Conservation (phyloP, 257 asterid genomes). For the Jasminum sambac region DNA sequence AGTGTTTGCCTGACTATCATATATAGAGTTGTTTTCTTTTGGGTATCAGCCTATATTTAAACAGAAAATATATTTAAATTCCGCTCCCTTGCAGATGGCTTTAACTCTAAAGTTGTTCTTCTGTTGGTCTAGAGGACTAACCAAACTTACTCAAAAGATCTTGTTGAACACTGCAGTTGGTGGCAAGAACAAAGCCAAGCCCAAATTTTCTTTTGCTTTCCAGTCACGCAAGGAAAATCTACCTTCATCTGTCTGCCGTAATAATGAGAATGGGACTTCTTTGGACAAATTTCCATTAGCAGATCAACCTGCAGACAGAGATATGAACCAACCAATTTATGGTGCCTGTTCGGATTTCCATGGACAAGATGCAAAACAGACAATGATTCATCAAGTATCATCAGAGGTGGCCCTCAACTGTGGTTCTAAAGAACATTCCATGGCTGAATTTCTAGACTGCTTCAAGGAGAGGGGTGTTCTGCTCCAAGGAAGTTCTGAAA, state of each 20-base stretch:
- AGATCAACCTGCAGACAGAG: slow-evolving; percentile 36
- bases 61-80: background rate
- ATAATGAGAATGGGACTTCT: slow-evolving; percentile 30
- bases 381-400: slow-evolving; percentile 29
- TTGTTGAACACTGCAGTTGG: slow-evolving; percentile 44
- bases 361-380: slow-evolving; percentile 36
- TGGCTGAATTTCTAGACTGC: slow-evolving; percentile 68
- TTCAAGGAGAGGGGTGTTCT: slow-evolving; percentile 44
- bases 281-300: slow-evolving; percentile 27
- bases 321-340: slow-evolving; percentile 26
- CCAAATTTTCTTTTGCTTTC: slow-evolving; percentile 43
- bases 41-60: background rate
- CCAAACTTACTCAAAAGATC: slow-evolving; percentile 13
- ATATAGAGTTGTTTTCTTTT: background rate
- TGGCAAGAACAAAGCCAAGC: slow-evolving; percentile 49
- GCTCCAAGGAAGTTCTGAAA: slow-evolving; percentile 41
- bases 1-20: background rate
- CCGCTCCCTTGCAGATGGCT: background rate
- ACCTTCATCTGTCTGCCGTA: slow-evolving; percentile 35
- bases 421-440: slow-evolving; percentile 46
- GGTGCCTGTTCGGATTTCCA: slow-evolving; percentile 35
- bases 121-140: slow-evolving; percentile 5
- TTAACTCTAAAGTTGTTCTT: slow-evolving; percentile 4
- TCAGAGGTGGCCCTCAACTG: slow-evolving; percentile 37
- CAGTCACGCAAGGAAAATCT: slow-evolving; percentile 38